Percentiles rank a stretch among this genome's conserved stretches.
These are phyloP conservation scores for Odontarrhena argentea DNA, from an alignment of 345 rosid species.

Conservation along the genomic window DNA sequence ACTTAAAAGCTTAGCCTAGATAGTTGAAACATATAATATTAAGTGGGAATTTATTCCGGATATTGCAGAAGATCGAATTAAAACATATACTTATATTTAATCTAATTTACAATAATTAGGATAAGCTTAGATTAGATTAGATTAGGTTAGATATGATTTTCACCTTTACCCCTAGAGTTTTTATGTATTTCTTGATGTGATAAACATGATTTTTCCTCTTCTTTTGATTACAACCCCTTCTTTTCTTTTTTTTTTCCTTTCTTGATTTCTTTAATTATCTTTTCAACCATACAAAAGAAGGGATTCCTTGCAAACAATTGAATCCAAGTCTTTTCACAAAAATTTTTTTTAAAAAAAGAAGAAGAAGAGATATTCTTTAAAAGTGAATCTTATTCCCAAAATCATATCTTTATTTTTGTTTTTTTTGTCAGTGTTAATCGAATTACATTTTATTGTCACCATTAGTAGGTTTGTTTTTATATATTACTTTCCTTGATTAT, in stretches of 20 bases:
- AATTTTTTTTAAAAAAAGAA: neutral
- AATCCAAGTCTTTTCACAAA: constrained; percentile 36
- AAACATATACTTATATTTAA: neutral
- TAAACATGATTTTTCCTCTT: constrained; percentile 36
- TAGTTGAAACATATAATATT: constrained; percentile 3
- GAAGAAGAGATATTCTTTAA: constrained; percentile 38
- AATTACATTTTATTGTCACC: neutral
- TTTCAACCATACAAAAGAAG: constrained; percentile 33
- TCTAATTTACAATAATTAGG: constrained; percentile 5
- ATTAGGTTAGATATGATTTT: constrained; percentile 21
- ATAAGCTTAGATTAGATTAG: constrained; percentile 32
- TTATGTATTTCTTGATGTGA: constrained; percentile 35
- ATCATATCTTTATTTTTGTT: constrained; percentile 28
- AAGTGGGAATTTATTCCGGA: constrained; percentile 1
- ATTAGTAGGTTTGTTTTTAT: constrained; percentile 11
- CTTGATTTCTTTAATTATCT: constrained; percentile 35
- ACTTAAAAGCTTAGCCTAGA: neutral
- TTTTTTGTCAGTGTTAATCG: constrained; percentile 23
- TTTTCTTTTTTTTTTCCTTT: constrained; percentile 31
- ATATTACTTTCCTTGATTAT: neutral
- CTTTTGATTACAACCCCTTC: constrained; percentile 41
- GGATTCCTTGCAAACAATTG: constrained; percentile 38
- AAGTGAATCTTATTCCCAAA: constrained; percentile 39
- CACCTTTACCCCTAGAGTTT: constrained; percentile 23
- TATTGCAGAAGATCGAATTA: constrained; percentile 16